Evolutionary conservation across 192 early-diverging fungal species (phyloP).

Genomic region (Podila verticillata): DNA sequence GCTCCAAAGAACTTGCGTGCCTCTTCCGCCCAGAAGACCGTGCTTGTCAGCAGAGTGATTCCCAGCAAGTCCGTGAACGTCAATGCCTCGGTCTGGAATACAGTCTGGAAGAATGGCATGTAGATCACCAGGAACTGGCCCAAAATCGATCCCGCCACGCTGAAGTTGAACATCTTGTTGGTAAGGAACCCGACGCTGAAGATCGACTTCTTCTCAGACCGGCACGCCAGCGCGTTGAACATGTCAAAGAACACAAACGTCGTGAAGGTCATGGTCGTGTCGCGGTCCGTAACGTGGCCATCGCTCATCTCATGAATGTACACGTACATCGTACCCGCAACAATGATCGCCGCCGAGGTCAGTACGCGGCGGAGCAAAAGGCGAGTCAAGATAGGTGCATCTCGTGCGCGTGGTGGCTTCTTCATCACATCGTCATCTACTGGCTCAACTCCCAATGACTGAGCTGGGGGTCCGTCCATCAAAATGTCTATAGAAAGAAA

Average conservation of each 20-base stretch:
- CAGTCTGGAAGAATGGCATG: conserved; percentile 86
- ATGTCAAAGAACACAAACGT: conserved; percentile 97
- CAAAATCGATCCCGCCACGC: conserved; percentile 79
- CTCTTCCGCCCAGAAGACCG: conserved; percentile 90
- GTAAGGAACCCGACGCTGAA: conserved; percentile 84
- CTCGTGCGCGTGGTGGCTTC: conserved; percentile 82
- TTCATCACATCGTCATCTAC: conserved; percentile 93
- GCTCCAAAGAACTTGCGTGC: conserved; percentile 67
- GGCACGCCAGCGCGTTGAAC: conserved; percentile 94
- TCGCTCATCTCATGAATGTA: conserved; percentile 83
- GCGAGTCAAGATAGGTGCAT: conserved; percentile 83
- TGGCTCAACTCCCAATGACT: conserved; percentile 95
- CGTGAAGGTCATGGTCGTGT: conserved; percentile 97
- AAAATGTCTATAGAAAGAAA: conserved; percentile 86
- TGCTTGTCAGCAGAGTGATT: conserved; percentile 74
- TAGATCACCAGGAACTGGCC: conserved; percentile 92
- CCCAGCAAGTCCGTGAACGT: conserved; percentile 76
- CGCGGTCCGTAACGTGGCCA: conserved; percentile 73
- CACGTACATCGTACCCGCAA: conserved; percentile 85
- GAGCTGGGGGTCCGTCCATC: conserved; percentile 98
- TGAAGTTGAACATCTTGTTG: conserved; percentile 91
- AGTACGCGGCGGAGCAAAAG: conserved; percentile 78
- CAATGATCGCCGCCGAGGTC: conserved; percentile 82
- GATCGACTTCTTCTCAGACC: conserved; percentile 85
- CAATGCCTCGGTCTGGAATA: conserved; percentile 94